Evolutionary conservation across 495 filamentous ascomycete genomes (phyloP).

Genomic region (Cairneyella variabilis): DNA sequence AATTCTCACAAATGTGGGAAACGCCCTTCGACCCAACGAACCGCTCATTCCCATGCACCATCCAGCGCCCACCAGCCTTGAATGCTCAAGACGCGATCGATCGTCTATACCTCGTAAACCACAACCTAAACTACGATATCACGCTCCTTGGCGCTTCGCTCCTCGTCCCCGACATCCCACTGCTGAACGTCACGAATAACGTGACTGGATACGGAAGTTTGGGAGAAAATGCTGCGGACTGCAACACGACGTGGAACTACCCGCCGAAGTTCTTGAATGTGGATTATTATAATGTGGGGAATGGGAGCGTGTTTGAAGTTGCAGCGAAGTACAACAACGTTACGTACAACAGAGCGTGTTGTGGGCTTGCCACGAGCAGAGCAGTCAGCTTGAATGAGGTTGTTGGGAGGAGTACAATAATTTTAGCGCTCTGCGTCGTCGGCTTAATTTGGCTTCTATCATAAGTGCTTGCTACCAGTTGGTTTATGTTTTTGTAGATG

Average conservation of each 20-base stretch:
- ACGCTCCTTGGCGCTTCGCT: conserved; percentile 43
- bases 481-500: background rate
- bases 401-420: conserved; percentile 8
- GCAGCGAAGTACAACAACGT: conserved; percentile 85
- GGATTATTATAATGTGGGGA: conserved; percentile 81
- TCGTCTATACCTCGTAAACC: conserved; percentile 83
- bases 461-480: too few relatives aligned
- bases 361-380: conserved; percentile 40
- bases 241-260: conserved; percentile 62
- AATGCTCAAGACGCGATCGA: conserved; percentile 28
- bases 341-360: conserved; percentile 71
- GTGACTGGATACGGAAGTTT: conserved; percentile 62
- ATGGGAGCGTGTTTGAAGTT: conserved; percentile 88
- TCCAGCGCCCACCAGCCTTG: conserved; percentile 68
- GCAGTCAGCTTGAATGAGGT: background rate
- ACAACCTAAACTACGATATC: conserved; percentile 83
- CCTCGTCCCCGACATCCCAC: conserved; percentile 70
- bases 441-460: conserved; percentile 9
- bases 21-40: conserved; percentile 68
- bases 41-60: conserved; percentile 60
- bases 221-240: conserved; percentile 62
- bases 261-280: conserved; percentile 88
- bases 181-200: conserved; percentile 69
- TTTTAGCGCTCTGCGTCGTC: conserved; percentile 12
- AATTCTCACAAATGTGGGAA: conserved; percentile 76